Conservation (phyloP, 805 yeast species). For the Suhomyces canberraensis region DNA sequence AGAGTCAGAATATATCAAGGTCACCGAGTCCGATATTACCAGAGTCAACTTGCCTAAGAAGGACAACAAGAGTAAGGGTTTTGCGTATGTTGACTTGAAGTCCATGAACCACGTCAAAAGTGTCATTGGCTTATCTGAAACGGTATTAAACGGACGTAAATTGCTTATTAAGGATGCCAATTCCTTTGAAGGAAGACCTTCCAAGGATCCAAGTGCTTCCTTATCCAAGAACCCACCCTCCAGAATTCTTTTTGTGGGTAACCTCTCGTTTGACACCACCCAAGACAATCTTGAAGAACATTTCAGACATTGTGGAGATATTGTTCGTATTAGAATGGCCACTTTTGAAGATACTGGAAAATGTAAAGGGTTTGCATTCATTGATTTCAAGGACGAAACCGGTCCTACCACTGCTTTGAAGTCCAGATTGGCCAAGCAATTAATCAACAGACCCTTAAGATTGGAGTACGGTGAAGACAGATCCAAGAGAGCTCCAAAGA, state of each 20-base stretch:
- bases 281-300: slow-evolving; percentile 73
- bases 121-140: slow-evolving; percentile 68
- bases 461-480: slow-evolving; percentile 96
- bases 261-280: slow-evolving; percentile 87
- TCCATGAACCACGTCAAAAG: slow-evolving; percentile 56
- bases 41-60: slow-evolving; percentile 81
- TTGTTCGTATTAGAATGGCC: slow-evolving; percentile 84
- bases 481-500: slow-evolving; percentile 62
- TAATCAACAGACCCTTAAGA: slow-evolving; percentile 73
- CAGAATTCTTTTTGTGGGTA: slow-evolving; percentile 86
- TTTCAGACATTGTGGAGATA: slow-evolving; percentile 90
- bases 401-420: slow-evolving; percentile 82
- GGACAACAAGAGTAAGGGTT: slow-evolving; percentile 71
- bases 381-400: slow-evolving; percentile 76
- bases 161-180: slow-evolving; percentile 77
- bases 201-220: slow-evolving; percentile 41
- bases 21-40: slow-evolving; percentile 58
- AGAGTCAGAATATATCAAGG: slow-evolving; percentile 18
- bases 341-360: slow-evolving; percentile 96
- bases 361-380: slow-evolving; percentile 93
- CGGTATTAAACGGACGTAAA: slow-evolving; percentile 76
- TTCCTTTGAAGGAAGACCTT: slow-evolving; percentile 87
- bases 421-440: slow-evolving; percentile 61
- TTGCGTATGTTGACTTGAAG: slow-evolving; percentile 84
- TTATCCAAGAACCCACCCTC: slow-evolving; percentile 81